phyloP scores from a whole-genome alignment of 495 filamentous ascomycete genomes.

The Arthonia radiata region DNA sequence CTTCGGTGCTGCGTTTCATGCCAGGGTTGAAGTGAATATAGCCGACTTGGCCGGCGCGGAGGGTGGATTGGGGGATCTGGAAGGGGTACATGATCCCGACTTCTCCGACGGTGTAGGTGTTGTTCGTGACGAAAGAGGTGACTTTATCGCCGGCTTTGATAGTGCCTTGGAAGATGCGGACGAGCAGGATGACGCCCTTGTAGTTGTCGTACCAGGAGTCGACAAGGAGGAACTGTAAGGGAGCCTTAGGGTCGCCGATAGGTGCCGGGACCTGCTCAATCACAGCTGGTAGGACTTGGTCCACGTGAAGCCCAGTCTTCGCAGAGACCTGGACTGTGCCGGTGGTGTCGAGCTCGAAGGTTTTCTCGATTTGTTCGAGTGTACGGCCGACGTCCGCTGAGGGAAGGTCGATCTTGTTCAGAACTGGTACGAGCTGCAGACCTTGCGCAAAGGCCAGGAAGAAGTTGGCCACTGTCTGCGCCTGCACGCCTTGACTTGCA shows the following conservation, averaged over 20 bases:
- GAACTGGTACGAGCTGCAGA: slow-evolving; percentile 61
- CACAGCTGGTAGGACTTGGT: slow-evolving; percentile 53
- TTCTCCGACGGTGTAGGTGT: slow-evolving; percentile 80
- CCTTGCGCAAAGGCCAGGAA: slow-evolving; percentile 88
- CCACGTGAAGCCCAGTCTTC: slow-evolving; percentile 77
- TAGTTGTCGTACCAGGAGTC: slow-evolving; percentile 97
- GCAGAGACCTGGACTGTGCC: slow-evolving; percentile 72
- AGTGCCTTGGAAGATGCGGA: slow-evolving; percentile 75
- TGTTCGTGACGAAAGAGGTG: slow-evolving; percentile 58
- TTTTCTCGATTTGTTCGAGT: slow-evolving; percentile 57
- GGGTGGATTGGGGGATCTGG: slow-evolving; percentile 51
- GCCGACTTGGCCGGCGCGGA: slow-evolving; percentile 82
- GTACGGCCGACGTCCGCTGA: slow-evolving; percentile 67
- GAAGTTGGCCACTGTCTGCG: slow-evolving; percentile 93
- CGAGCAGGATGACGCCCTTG: slow-evolving; percentile 75
- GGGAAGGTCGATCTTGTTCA: slow-evolving; percentile 88
- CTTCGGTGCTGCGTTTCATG: slow-evolving; percentile 88
- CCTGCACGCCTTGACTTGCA: slow-evolving; percentile 78
- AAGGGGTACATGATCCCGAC: slow-evolving; percentile 90
- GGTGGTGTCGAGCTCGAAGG: slow-evolving; percentile 67
- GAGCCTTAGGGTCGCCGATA: slow-evolving; percentile 39
- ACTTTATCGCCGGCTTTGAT: slow-evolving; percentile 63
- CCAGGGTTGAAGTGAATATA: slow-evolving; percentile 94
- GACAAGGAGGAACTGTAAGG: slow-evolving; percentile 65
- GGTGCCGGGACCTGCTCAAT: slow-evolving; percentile 66